Conservation (phyloP, 805 yeast species). For the Ogataea allantospora region DNA sequence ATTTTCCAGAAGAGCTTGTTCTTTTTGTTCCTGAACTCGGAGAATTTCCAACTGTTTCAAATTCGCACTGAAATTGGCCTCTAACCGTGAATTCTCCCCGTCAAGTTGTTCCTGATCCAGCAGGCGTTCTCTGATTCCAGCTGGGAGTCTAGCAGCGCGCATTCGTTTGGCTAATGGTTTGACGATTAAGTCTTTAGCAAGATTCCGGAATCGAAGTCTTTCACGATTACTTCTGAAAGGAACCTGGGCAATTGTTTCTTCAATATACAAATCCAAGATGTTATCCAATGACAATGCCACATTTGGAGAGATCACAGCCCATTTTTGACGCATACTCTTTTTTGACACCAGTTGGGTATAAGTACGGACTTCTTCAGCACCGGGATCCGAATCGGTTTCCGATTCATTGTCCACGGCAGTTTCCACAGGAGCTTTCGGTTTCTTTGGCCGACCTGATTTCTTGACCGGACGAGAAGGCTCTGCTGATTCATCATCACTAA, state of each 20-base stretch:
- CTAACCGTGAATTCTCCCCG: slow-evolving; percentile 23
- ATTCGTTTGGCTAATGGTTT: slow-evolving; percentile 24
- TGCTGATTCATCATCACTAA: slow-evolving; percentile 23
- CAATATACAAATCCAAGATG: slow-evolving; percentile 22
- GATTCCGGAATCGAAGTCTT: slow-evolving; percentile 17
- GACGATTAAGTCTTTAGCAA: slow-evolving; percentile 22
- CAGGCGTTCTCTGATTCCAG: slow-evolving; percentile 23
- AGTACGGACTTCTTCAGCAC: slow-evolving; percentile 8
- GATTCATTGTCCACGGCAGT: slow-evolving; percentile 7
- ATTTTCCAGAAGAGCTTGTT: slow-evolving; percentile 17
- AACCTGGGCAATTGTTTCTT: slow-evolving; percentile 18
- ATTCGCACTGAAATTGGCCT: slow-evolving; percentile 27
- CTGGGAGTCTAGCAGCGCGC: slow-evolving; percentile 26
- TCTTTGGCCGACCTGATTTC: slow-evolving; percentile 1
- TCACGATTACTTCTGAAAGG: slow-evolving; percentile 18
- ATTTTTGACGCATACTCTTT: slow-evolving; percentile 18
- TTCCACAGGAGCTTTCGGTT: neutral
- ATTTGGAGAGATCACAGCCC: slow-evolving; percentile 21
- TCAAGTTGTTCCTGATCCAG: slow-evolving; percentile 27
- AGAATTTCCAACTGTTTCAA: slow-evolving; percentile 28
- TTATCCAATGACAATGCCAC: slow-evolving; percentile 15
- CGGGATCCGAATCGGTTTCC: slow-evolving; percentile 2
- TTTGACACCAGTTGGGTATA: slow-evolving; percentile 16
- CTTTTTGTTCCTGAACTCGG: slow-evolving; percentile 22
- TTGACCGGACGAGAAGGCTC: neutral